Evolutionary conservation across 495 filamentous ascomycete genomes (phyloP), one percentile per base, ranked within the genome.

Genomic region (Lineolata rhizophorae): DNA sequence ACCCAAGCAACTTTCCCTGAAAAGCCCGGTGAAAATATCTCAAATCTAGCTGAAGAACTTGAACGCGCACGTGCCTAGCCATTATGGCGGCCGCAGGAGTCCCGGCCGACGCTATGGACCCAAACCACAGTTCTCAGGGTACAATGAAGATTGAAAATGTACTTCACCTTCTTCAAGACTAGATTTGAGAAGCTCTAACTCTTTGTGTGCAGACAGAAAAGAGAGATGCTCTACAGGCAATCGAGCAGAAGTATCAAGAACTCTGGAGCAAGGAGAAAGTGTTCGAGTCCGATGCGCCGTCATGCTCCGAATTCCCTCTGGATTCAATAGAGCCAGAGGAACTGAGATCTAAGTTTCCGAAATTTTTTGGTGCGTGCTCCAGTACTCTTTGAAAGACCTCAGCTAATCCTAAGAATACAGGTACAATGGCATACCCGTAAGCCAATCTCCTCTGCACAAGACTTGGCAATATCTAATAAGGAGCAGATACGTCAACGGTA

Each of bases 171-270:
- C 35, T 49, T 49, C 44, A 49, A 53, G 27, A 34, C 3, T 20
- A 14, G 18, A 29, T 36, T 29, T 15, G 25, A 5, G 11, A 21
- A 20, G 20, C 26, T 31, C 6, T 15, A 10, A 33, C 17, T 36
- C 36, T 17, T 11, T 14, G 9, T 39, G 2, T 33, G 3, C 20
- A 83, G 70, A 93, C 87, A 28, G 84, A 94, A 43, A 95, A 94
- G 55, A 61, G 87, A 53, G 87, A 97, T 48, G 64, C 76, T 38
- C 61, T 94, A 21, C 71, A 92, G 39, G 70, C 69, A 24, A 71
- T 76, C 38, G 87, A 97, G 57, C 87, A 87, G 62, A 82, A 76
- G 55, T 94, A 87, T 55, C 87, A 94, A 55, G 54, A 61, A 41
- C 58, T 67, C 67, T 95, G 87, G 87, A 67, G 71, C 46, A 63